A percentile compares a stretch with the other conserved stretches of the same genome.
Evolutionary conservation across 441 rosid genomes (phyloP).

Genomic region (Raphanus hybrid): DNA sequence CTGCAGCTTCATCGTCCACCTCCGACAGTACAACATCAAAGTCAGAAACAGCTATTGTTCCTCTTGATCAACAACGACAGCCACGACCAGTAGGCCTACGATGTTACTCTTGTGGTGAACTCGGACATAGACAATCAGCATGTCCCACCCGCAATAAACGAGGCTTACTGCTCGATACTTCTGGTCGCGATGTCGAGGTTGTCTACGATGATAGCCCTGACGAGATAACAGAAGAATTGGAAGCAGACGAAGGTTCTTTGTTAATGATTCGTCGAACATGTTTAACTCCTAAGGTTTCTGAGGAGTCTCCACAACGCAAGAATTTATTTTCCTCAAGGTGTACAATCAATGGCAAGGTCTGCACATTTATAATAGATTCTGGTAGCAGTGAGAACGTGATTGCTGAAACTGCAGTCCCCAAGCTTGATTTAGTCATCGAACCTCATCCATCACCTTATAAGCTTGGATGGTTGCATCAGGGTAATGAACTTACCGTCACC

Average conservation of each 20-base stretch:
- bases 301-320: neutral
- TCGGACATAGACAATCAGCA: too few relatives aligned
- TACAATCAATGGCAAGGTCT: neutral
- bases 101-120: too few relatives aligned
- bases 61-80: too few relatives aligned
- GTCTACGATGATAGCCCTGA: too few relatives aligned
- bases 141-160: too few relatives aligned
- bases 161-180: too few relatives aligned
- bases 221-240: too few relatives aligned
- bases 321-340: neutral
- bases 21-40: too few relatives aligned
- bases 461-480: neutral
- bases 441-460: neutral
- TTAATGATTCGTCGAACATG: neutral
- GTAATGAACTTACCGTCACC: neutral
- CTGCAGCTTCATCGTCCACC: too few relatives aligned
- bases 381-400: neutral
- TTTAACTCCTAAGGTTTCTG: neutral
- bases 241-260: neutral
- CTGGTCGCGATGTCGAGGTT: neutral
- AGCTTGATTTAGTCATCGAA: neutral
- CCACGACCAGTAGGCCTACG: too few relatives aligned
- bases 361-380: neutral
- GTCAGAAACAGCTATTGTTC: too few relatives aligned
- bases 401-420: neutral